These are phyloP conservation scores for Gastrodia elata DNA, from an alignment of 106 monocot genomes.

Conservation along the genomic window DNA sequence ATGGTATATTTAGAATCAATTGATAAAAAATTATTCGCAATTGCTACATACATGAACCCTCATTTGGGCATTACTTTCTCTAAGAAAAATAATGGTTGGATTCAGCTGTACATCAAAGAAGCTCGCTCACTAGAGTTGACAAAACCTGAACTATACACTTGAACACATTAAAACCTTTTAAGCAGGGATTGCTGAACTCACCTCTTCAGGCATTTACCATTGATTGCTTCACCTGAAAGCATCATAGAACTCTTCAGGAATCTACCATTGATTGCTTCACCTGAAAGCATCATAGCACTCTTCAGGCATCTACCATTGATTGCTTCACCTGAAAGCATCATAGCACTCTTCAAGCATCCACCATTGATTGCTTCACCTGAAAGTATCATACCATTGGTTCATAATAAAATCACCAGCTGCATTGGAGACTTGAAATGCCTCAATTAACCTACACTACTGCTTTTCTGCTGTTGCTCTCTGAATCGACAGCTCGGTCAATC, in stretches of 20 bases:
- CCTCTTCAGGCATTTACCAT: not conserved
- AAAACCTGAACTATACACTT: not conserved
- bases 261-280: not conserved
- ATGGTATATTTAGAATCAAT: too few species aligned
- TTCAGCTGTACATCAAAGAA: slow-evolving; percentile 2
- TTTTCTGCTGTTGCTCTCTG: not conserved
- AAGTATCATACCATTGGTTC: too few species aligned
- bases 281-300: not conserved
- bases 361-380: not conserved
- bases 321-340: too few species aligned
- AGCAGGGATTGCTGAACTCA: not conserved
- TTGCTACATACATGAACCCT: too few species aligned
- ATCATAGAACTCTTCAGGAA: not conserved
- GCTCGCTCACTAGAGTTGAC: not conserved
- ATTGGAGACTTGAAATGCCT: slow-evolving; percentile 1
- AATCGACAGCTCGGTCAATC: not conserved
- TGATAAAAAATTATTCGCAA: too few species aligned
- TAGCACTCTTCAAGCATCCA: not conserved
- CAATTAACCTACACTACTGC: not conserved
- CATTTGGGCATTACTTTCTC: too few species aligned
- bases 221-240: not conserved
- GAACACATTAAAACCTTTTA: not conserved
- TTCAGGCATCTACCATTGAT: not conserved
- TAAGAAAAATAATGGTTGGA: not conserved
- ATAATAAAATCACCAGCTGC: too few species aligned